phyloP scores from a whole-genome alignment of 2,329 filamentous ascomycete genomes.

The Sphaerostilbella broomeana region DNA sequence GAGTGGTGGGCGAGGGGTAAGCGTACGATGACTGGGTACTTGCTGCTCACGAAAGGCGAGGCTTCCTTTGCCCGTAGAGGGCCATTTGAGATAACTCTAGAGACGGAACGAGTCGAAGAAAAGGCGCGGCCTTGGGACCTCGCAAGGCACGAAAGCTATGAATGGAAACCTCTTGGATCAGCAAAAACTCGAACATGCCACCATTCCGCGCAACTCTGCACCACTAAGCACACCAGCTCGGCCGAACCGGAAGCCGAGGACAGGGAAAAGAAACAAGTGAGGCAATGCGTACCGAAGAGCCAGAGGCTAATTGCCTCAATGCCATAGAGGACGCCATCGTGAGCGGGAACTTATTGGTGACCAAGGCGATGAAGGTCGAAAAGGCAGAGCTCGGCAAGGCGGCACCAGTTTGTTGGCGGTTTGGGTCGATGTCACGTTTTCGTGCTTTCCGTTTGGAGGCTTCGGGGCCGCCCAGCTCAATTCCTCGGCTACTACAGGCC shows the following conservation, averaged over 20 bases:
- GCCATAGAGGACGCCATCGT: constrained; percentile 58
- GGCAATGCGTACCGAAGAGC: constrained; percentile 47
- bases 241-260: no score
- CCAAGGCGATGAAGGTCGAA: constrained; percentile 28
- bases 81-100: constrained; percentile 78
- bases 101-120: constrained; percentile 75
- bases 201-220: constrained; percentile 18
- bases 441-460: constrained; percentile 8
- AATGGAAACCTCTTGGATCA: no score
- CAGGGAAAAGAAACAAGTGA: not conserved
- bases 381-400: constrained; percentile 18
- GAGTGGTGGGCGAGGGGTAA: constrained; percentile 31
- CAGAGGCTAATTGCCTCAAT: constrained; percentile 53
- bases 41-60: constrained; percentile 74
- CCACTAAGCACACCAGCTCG: not conserved
- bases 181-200: no score
- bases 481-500: constrained; percentile 14
- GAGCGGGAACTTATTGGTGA: constrained; percentile 21
- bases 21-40: constrained; percentile 92
- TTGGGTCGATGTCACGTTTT: constrained; percentile 14
- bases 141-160: constrained; percentile 56
- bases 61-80: constrained; percentile 91
- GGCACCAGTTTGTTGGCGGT: constrained; percentile 9
- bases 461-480: constrained; percentile 11
- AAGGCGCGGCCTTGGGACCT: constrained; percentile 68